Conservation (phyloP, 208 protist genomes). For the Acanthamoeba sp. region DNA sequence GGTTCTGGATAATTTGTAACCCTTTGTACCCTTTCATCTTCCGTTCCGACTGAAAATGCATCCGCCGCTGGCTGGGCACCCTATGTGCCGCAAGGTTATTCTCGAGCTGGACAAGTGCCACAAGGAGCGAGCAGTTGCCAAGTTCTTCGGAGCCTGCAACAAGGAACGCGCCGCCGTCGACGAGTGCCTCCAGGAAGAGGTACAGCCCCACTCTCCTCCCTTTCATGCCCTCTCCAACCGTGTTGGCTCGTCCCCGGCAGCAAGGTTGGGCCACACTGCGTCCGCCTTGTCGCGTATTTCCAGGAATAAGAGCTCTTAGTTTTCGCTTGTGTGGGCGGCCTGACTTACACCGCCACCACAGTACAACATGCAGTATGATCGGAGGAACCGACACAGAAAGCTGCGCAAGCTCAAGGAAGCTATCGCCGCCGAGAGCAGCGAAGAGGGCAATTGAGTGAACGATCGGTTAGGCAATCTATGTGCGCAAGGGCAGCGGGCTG, state of each 20-base stretch:
- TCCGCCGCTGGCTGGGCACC: conserved; percentile 32
- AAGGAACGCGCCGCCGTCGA: background rate
- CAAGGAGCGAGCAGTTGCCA: conserved; percentile 22
- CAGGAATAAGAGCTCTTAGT: background rate
- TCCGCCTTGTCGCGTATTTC: no score
- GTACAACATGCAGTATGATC: conserved; percentile 67
- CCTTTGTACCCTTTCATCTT: no score
- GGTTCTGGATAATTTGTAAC: no score
- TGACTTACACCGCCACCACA: background rate
- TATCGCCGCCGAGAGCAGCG: background rate
- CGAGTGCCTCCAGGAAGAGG: conserved; percentile 55
- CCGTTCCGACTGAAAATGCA: background rate
- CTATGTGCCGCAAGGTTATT: conserved; percentile 40
- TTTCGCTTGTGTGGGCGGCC: background rate
- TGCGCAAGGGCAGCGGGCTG: background rate
- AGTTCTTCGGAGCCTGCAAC: conserved; percentile 66
- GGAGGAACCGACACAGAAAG: conserved; percentile 17
- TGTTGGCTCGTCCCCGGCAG: no score
- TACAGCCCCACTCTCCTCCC: background rate
- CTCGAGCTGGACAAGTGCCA: conserved; percentile 27
- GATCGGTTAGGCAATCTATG: no score
- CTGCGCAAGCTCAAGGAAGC: conserved; percentile 58
- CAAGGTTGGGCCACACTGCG: no score
- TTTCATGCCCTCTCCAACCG: background rate
- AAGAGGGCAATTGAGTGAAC: background rate